Conservation (phyloP, 192 early-diverging fungal species). For the Coemansia sp. region DNA sequence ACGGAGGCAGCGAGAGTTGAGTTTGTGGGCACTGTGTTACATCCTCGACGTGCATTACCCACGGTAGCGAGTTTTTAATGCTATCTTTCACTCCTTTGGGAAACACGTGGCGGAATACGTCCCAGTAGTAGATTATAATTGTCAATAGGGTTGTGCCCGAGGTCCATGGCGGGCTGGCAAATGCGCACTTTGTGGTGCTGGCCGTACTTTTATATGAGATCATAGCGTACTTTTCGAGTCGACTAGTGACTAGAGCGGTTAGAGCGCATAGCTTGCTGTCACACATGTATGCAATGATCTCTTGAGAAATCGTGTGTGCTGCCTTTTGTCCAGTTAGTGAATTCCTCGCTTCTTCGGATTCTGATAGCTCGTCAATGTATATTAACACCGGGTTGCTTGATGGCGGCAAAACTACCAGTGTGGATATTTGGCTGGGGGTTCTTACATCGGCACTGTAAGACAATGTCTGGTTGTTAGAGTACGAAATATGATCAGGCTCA, state of each 20-base stretch:
- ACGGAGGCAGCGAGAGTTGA: conserved; percentile 15
- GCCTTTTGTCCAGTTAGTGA: conserved; percentile 4
- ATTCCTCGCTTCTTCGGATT: not conserved
- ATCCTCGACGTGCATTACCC: conserved; percentile 48
- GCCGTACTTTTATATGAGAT: not conserved
- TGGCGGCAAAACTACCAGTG: not conserved
- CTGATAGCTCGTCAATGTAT: conserved; percentile 27
- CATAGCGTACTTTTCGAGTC: conserved; percentile 15
- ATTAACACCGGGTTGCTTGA: conserved; percentile 17
- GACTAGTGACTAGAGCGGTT: conserved; percentile 15
- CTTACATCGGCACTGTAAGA: not conserved
- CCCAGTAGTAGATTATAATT: conserved; percentile 30
- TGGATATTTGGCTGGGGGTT: not conserved
- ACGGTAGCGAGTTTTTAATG: conserved; percentile 23
- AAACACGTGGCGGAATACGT: conserved; percentile 16
- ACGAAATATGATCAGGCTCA: not conserved
- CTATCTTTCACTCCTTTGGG: conserved; percentile 3
- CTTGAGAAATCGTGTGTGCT: conserved; percentile 24
- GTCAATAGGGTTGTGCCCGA: conserved; percentile 39
- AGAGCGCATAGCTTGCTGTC: conserved; percentile 17
- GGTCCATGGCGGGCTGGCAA: conserved; percentile 36
- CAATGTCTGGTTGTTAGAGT: not conserved
- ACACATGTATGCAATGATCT: conserved; percentile 20
- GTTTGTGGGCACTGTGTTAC: conserved; percentile 20
- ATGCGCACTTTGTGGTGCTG: not conserved